phyloP scores from a whole-genome alignment of 2,329 filamentous ascomycete genomes.

The Aureobasidium sp. region DNA sequence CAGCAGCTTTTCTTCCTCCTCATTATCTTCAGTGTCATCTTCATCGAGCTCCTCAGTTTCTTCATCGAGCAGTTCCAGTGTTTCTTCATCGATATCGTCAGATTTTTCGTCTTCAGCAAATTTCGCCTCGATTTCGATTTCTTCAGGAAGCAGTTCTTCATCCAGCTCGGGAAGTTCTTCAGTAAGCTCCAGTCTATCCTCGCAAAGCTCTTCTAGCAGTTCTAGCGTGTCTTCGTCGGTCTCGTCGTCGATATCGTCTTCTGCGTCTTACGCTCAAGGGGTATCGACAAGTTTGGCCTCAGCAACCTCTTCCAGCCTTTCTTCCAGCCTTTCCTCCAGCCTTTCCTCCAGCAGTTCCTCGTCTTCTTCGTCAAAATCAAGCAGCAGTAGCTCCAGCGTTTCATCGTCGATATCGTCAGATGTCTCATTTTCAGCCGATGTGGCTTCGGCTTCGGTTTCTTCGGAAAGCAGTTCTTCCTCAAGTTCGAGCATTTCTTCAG shows the following conservation, averaged over 20 bases:
- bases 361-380: neutral
- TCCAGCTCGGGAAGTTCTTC: too few species aligned
- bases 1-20: too few species aligned
- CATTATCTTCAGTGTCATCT: too few species aligned
- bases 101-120: neutral
- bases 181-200: neutral
- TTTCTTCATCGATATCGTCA: neutral
- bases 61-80: neutral
- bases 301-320: neutral
- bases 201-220: neutral
- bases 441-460: neutral
- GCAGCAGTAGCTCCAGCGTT: neutral
- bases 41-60: too few species aligned
- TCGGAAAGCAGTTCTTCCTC: too few species aligned
- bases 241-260: neutral
- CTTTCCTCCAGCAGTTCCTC: neutral
- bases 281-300: neutral
- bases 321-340: neutral
- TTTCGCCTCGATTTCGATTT: neutral
- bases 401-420: neutral
- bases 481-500: too few species aligned
- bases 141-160: neutral
- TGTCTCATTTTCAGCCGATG: neutral
- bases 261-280: neutral
- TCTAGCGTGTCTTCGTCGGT: neutral